These are phyloP conservation scores for Xylaria telfairii DNA, from an alignment of 495 filamentous ascomycete species.

Conservation along the genomic window DNA sequence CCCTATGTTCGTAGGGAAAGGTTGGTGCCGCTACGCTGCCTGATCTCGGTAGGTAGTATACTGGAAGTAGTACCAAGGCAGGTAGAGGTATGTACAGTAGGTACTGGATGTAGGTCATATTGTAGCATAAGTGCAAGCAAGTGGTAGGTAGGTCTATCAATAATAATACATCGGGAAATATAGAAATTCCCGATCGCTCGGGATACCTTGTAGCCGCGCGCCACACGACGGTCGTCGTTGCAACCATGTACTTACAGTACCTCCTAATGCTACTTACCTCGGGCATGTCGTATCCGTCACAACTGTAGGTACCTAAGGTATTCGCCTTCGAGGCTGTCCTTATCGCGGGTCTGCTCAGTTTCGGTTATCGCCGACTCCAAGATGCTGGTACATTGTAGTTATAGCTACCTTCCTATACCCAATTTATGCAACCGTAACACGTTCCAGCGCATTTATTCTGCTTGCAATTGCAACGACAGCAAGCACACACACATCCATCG, in stretches of 20 bases:
- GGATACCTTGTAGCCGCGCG: conserved; percentile 18
- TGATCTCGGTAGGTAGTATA: not conserved
- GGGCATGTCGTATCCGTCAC: not conserved
- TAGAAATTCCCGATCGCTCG: conserved; percentile 22
- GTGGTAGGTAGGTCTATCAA: not conserved
- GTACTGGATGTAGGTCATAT: too few relatives aligned
- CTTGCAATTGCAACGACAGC: not conserved
- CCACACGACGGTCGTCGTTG: conserved; percentile 6
- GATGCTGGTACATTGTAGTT: conserved; percentile 7
- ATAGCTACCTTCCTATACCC: conserved; percentile 3
- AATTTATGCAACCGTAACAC: conserved; percentile 17
- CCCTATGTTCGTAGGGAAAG: not conserved
- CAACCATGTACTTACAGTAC: not conserved
- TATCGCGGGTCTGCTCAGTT: not conserved
- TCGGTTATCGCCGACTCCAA: conserved; percentile 6
- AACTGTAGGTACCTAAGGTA: too few relatives aligned
- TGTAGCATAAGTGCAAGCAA: too few relatives aligned
- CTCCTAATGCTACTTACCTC: not conserved
- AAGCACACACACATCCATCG: not conserved
- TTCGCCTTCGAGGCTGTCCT: not conserved
- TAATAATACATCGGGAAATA: conserved; percentile 1
- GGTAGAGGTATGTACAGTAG: not conserved
- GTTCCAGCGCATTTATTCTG: conserved; percentile 12
- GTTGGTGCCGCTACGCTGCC: not conserved
- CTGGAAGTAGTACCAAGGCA: too few relatives aligned